A percentile compares a stretch with the other conserved stretches of the same genome.
phyloP scores from a whole-genome alignment of 495 filamentous ascomycete genomes.

The Daldinia grandis region DNA sequence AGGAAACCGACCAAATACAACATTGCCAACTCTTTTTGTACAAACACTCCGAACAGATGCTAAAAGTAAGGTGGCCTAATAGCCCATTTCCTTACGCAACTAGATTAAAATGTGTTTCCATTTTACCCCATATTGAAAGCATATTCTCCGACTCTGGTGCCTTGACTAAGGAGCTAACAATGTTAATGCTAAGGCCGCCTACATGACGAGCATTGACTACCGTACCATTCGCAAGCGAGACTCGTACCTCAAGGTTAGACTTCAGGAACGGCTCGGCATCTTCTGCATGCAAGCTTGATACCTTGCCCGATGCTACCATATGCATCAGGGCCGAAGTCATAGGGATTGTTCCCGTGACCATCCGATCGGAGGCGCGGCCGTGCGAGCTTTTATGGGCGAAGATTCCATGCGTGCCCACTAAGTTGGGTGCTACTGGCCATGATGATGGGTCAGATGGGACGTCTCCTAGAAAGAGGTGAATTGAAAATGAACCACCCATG shows the following conservation, averaged over 20 bases:
- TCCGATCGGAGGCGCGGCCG: constrained; percentile 27
- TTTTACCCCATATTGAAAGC: constrained; percentile 55
- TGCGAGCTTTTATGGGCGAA: constrained; percentile 51
- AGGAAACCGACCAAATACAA: constrained; percentile 40
- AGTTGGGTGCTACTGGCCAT: constrained; percentile 56
- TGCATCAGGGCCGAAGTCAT: constrained; percentile 62
- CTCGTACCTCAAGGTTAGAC: constrained; percentile 51
- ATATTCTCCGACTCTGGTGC: constrained; percentile 49
- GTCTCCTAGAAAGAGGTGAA: constrained; percentile 69
- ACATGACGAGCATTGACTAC: constrained; percentile 38
- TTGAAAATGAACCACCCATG: constrained; percentile 61
- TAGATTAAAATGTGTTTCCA: constrained; percentile 43
- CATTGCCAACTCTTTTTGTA: constrained; percentile 21
- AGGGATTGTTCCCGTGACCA: constrained; percentile 64
- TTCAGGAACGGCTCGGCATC: constrained; percentile 57
- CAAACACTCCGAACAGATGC: constrained; percentile 11
- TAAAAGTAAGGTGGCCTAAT: constrained; percentile 10
- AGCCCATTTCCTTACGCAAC: constrained; percentile 26
- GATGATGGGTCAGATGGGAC: constrained; percentile 47
- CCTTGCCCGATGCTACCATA: constrained; percentile 48
- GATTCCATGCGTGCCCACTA: constrained; percentile 64
- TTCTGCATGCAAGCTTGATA: constrained; percentile 52
- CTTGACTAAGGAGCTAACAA: constrained; percentile 54
- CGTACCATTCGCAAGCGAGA: constrained; percentile 47
- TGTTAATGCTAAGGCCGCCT: constrained; percentile 46